These are phyloP conservation scores for Fusarium subtropicale DNA, from an alignment of 2,329 filamentous ascomycete genomes.

Conservation along the genomic window DNA sequence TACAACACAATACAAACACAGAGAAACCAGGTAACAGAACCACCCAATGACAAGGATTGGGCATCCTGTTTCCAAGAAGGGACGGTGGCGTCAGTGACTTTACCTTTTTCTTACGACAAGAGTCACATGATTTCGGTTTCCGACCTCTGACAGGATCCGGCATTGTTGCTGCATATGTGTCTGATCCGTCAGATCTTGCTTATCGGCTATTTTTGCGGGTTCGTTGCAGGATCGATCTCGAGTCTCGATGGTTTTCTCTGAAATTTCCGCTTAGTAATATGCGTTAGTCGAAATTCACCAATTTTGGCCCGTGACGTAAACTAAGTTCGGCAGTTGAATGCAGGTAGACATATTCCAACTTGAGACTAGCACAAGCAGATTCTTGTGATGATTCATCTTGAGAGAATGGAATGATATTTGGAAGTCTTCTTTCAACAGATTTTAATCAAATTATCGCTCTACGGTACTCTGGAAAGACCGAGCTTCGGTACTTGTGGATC, in stretches of 20 bases:
- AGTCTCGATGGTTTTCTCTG: too few species aligned
- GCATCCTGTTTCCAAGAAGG: neutral
- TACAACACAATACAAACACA: neutral
- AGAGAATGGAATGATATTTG: fast-evolving
- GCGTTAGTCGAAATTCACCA: neutral
- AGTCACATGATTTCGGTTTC: conserved; percentile 12
- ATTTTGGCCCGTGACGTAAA: neutral
- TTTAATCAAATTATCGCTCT: neutral
- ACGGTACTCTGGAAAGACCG: neutral
- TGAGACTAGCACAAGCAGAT: too few species aligned
- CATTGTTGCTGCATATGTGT: neutral
- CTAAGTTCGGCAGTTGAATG: neutral
- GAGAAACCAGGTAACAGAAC: neutral
- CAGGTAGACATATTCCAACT: neutral
- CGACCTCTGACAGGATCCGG: neutral
- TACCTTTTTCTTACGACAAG: conserved; percentile 18
- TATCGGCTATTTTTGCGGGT: neutral
- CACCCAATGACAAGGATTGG: neutral
- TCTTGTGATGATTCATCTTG: fast-evolving
- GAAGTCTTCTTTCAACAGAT: neutral
- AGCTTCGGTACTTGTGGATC: neutral
- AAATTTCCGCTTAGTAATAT: conserved; percentile 1
- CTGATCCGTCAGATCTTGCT: neutral
- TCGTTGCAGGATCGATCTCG: neutral
- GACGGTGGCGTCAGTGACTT: neutral